phyloP scores from a whole-genome alignment of 306 rosid species.

The Castanopsis chinensis region DNA sequence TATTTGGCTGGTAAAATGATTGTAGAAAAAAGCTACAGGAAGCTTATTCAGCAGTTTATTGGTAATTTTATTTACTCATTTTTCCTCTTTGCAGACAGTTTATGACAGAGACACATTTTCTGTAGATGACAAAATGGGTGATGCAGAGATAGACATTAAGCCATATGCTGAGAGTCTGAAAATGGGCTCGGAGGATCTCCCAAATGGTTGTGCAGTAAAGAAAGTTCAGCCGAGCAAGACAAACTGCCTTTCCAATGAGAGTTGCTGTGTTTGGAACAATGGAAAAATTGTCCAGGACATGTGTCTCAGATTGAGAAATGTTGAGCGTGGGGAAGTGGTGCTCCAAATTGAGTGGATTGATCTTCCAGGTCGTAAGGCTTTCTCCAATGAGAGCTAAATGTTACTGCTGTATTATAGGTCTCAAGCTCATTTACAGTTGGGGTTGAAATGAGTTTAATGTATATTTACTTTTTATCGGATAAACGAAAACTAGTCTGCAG shows the following conservation, averaged over 20 bases:
- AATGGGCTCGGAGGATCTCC: slow-evolving; percentile 47
- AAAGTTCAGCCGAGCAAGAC: slow-evolving; percentile 48
- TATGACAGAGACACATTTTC: slow-evolving; percentile 71
- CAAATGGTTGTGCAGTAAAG: slow-evolving; percentile 64
- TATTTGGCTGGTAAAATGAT: background rate
- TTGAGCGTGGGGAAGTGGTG: slow-evolving; percentile 64
- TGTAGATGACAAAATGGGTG: slow-evolving; percentile 81
- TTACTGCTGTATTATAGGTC: background rate
- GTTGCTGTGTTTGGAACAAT: slow-evolving; percentile 56
- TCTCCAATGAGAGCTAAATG: slow-evolving; percentile 9
- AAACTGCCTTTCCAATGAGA: slow-evolving; percentile 66
- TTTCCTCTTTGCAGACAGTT: slow-evolving; percentile 41
- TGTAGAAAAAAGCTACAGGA: background rate
- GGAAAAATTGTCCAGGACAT: slow-evolving; percentile 67
- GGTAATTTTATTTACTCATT: background rate
- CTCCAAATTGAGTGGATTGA: slow-evolving; percentile 67
- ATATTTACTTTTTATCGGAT: background rate
- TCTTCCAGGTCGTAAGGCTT: slow-evolving; percentile 42
- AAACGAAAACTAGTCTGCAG: background rate
- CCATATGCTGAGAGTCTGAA: slow-evolving; percentile 52
- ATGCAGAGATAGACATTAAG: slow-evolving; percentile 67
- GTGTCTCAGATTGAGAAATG: slow-evolving; percentile 66
- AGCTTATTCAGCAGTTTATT: background rate
- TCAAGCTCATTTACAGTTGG: background rate
- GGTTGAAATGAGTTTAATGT: background rate